Conservation (phyloP, 2,329 filamentous ascomycete genomes). For the Apiospora kogelbergensis region DNA sequence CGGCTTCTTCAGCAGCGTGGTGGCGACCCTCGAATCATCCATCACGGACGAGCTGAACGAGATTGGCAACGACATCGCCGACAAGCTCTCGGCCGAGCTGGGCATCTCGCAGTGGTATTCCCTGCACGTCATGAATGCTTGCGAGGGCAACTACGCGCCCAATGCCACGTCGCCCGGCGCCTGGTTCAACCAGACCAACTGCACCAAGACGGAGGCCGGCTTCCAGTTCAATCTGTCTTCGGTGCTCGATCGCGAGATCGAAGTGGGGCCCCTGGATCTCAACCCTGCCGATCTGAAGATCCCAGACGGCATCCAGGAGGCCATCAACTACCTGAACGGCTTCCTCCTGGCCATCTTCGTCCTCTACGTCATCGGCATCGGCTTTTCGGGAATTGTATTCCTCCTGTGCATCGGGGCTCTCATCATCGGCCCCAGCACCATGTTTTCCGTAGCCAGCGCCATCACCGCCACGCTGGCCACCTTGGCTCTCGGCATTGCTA, state of each 20-base stretch:
- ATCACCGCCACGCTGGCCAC: constrained; percentile 36
- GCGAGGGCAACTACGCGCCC: constrained; percentile 46
- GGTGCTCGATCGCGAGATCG: constrained; percentile 46
- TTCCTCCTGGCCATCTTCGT: constrained; percentile 49
- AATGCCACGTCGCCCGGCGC: constrained; percentile 38
- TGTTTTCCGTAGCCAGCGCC: constrained; percentile 35
- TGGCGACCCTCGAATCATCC: constrained; percentile 31
- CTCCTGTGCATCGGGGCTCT: constrained; percentile 38
- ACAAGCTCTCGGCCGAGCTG: constrained; percentile 40
- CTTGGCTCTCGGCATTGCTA: constrained; percentile 39
- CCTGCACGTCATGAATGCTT: constrained; percentile 47
- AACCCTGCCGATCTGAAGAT: constrained; percentile 46
- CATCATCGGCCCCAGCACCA: constrained; percentile 17
- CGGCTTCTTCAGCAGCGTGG: constrained; percentile 22
- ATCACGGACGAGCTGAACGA: constrained; percentile 39
- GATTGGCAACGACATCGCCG: constrained; percentile 39
- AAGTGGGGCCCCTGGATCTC: constrained; percentile 43
- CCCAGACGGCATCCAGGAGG: constrained; percentile 43
- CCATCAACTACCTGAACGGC: constrained; percentile 49
- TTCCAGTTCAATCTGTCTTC: constrained; percentile 46
- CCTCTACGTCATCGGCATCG: constrained; percentile 46
- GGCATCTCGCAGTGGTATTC: constrained; percentile 54
- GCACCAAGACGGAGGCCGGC: constrained; percentile 39
- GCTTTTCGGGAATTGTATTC: constrained; percentile 43
- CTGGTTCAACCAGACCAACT: constrained; percentile 45